A percentile compares a stretch with the other conserved stretches of the same genome.
Conservation (phyloP, 1,139 yeast species). For the Geotrichum australiense region DNA sequence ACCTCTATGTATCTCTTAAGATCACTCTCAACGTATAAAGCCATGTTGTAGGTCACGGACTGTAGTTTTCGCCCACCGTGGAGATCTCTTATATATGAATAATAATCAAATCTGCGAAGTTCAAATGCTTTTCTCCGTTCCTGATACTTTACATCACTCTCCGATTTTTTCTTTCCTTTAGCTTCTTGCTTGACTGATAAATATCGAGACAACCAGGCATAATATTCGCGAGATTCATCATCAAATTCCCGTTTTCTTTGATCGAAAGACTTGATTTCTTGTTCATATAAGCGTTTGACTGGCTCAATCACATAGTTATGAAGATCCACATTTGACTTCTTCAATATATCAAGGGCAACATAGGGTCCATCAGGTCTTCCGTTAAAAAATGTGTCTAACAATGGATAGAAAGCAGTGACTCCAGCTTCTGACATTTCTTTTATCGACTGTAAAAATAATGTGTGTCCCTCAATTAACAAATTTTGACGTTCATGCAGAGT, state of each 20-base stretch:
- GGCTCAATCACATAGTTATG: slow-evolving; percentile 37
- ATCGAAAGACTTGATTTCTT: slow-evolving; percentile 38
- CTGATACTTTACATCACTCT: slow-evolving; percentile 55
- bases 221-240: slow-evolving; percentile 64
- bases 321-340: slow-evolving; percentile 26
- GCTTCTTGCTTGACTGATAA: slow-evolving; percentile 54
- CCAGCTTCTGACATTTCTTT: slow-evolving; percentile 30
- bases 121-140: slow-evolving; percentile 58
- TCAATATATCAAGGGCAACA: slow-evolving; percentile 22
- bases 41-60: slow-evolving; percentile 35
- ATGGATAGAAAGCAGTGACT: slow-evolving; percentile 31
- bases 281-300: slow-evolving; percentile 36
- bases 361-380: slow-evolving; percentile 21
- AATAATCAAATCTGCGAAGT: slow-evolving; percentile 63
- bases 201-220: slow-evolving; percentile 66
- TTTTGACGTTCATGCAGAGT: slow-evolving; percentile 35
- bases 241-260: slow-evolving; percentile 53
- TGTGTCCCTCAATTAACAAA: slow-evolving; percentile 33
- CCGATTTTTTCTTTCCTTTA: slow-evolving; percentile 34
- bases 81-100: slow-evolving; percentile 53
- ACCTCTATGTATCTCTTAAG: slow-evolving; percentile 26
- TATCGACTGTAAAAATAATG: slow-evolving; percentile 29
- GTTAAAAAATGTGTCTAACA: slow-evolving; percentile 31
- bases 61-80: slow-evolving; percentile 46
- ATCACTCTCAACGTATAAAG: slow-evolving; percentile 35